Evolutionary conservation across 176 grass and related monocot genomes (phyloP).

Genomic region (Eragrostis nindensis): DNA sequence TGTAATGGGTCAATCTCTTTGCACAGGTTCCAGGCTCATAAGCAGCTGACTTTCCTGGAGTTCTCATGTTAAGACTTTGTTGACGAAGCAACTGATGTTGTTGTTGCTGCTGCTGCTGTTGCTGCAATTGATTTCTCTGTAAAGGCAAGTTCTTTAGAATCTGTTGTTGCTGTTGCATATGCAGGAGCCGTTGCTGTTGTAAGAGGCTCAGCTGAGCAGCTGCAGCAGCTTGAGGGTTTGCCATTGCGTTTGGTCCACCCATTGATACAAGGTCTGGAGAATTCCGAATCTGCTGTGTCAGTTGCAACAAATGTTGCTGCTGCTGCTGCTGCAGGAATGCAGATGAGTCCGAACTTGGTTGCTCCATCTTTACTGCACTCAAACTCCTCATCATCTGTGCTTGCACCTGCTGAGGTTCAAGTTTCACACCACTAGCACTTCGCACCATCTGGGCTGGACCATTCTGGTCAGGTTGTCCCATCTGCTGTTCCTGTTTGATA

Average conservation of each 20-base stretch:
- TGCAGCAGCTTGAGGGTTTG: conserved; percentile 75
- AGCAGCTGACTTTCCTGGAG: conserved; percentile 53
- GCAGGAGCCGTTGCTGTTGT: conserved; percentile 81
- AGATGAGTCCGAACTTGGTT: conserved; percentile 61
- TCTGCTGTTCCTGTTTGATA: conserved; percentile 78
- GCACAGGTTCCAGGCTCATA: conserved; percentile 99
- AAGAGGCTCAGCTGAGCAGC: conserved; percentile 71
- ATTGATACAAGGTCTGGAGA: conserved; percentile 33
- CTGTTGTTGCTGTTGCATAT: conserved; percentile 66
- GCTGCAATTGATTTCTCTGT: conserved; percentile 75
- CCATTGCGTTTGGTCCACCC: conserved; percentile 17
- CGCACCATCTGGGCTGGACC: conserved; percentile 52
- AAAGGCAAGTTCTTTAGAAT: conserved; percentile 70
- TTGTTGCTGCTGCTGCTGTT: conserved; percentile 68
- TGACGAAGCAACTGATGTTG: conserved; percentile 70
- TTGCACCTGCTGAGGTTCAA: conserved; percentile 80
- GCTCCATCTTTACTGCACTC: conserved; percentile 86
- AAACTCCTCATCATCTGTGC: conserved; percentile 67
- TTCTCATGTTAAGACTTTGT: conserved; percentile 66
- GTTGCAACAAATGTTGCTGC: conserved; percentile 70
- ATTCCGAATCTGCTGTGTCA: conserved; percentile 61
- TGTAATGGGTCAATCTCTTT: conserved; percentile 93
- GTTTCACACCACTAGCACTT: conserved; percentile 46
- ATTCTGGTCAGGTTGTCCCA: conserved; percentile 67
- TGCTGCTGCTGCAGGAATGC: conserved; percentile 61